Evolutionary conservation across 768 basidiomycete species (phyloP), one percentile per base, ranked within the genome.

Genomic region (Lactifluus subvellereus): DNA sequence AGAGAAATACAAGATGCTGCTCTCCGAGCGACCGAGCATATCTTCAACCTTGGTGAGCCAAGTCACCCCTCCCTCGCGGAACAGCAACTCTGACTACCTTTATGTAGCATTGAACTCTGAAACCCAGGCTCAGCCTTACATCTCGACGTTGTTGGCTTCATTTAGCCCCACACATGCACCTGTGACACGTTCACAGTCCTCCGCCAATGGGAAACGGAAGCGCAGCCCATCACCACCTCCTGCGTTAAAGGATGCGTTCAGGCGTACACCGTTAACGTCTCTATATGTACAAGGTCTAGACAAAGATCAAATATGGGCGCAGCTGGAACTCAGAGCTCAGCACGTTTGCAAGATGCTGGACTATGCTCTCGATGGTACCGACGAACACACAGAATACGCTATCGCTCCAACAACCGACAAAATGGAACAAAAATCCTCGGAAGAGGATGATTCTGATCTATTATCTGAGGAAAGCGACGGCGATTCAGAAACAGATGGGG

Each of bases 291-390:
- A 92, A 22, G 87, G 82, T 18, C 87, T 97, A 84, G 88, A 86
- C 67, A 80, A 84, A 27, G 90, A 91, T 60, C 94, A 96, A 72
- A 78, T 98, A 32, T 99, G 96, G 96, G 87, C 87, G 45, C 96
- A 99, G 75, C 73, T 98, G 59, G 96, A 98, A 71, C 77, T 99
- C 58, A 79, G 91, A 49, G 78, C 86, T 16, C 81, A 84, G 64
- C 81, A 80, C 50, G 76, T 98, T 27, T 89, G 87, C 64, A 80
- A 82, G 47, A 81, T 88, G 54, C 75, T 96, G 47, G 82, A 89
- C 53, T 78, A 78, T 60, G 80, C 85, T 42, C 75, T 93, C 20
- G 84, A 85, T 59, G 84, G 81, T 32, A 79, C 78, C 8, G 72
- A 69, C 43, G 75, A 72, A 33, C 71, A 69, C 8, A 30, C 43